phyloP scores from a whole-genome alignment of 106 monocot genomes.

The Phalaenopsis equestris region DNA sequence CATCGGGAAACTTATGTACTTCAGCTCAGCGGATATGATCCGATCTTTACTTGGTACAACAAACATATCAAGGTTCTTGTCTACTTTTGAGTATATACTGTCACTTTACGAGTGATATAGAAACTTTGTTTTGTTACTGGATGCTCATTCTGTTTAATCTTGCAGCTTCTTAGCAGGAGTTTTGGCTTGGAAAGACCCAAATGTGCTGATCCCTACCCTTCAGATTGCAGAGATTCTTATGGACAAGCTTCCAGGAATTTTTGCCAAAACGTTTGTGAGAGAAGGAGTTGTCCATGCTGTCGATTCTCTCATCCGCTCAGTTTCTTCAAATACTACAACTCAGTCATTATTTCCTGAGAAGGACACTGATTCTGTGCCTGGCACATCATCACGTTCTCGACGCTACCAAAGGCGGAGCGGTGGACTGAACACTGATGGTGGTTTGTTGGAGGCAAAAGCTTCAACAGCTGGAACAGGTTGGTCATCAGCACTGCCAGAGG shows the following conservation, averaged over 20 bases:
- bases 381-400: conserved; percentile 65
- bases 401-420: conserved; percentile 48
- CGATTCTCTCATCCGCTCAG: conserved; percentile 57
- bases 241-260: conserved; percentile 91
- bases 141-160: conserved; percentile 4
- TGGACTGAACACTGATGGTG: conserved; percentile 34
- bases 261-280: conserved; percentile 86
- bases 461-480: conserved; percentile 25
- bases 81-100: neutral
- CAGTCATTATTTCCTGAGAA: conserved; percentile 41
- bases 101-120: neutral
- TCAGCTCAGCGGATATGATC: conserved; percentile 89
- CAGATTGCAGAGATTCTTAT: conserved; percentile 90
- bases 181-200: conserved; percentile 98
- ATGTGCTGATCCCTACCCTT: conserved; percentile 85
- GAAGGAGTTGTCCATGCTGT: conserved; percentile 99
- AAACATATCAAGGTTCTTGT: conserved; percentile 79
- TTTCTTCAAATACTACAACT: conserved; percentile 36
- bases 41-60: conserved; percentile 57
- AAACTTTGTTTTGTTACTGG: neutral
- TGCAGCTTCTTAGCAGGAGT: conserved; percentile 92
- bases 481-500: conserved; percentile 38
- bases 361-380: conserved; percentile 37
- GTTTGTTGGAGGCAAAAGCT: conserved; percentile 45
- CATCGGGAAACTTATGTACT: conserved; percentile 90